Evolutionary conservation across 495 filamentous ascomycete species (phyloP), one percentile per base, ranked within the genome.

Genomic region (Cercophora samala): DNA sequence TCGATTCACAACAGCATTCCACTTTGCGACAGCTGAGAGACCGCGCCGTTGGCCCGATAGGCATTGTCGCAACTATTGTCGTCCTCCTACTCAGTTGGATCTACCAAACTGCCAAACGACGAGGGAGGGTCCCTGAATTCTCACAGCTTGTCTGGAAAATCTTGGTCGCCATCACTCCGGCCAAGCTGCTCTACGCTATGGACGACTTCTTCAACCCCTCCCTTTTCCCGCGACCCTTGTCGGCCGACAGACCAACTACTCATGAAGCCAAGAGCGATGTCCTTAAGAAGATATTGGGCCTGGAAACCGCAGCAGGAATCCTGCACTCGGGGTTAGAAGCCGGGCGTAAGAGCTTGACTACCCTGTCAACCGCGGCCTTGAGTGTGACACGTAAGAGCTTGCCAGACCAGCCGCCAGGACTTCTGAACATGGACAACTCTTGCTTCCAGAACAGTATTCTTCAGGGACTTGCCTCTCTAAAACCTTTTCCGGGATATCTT

Each of bases 391-490:
- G 85, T 15, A 66, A 76, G 51, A 25, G 62, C 17, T 62, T 65
- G 17, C 58, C 65, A 46, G 73, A 81, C 73, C 85, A 60, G 26
- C 92, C 92, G 2, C 85, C 92, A 4, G 95, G 96, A 0, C 76
- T 98, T 32, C 91, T 91, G 19, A 99, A 99, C 73, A 89, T 86
- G 81, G 89, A 96, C 76, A 97, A 97, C 72, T 96, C 92, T 1
- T 99, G 96, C 77, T 99, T 95, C 74, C 94, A 98, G 80, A 99
- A 99, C 74, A 97, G 93, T 68, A 90, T 97, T 21, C 87, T 98
- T 23, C 90, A 97, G 75, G 89, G 90, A 15, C 82, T 98, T 51
- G 89, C 93, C 5, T 91, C 93, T 5, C 84, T 98, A 56, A 79
- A 83, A 22, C 81, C 87, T 4, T 79, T 97, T 18, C 80, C 81